A percentile compares a stretch with the other conserved stretches of the same genome.
Conservation (phyloP, 2,329 filamentous ascomycete species). For the Phaeoacremonium minimum region DNA sequence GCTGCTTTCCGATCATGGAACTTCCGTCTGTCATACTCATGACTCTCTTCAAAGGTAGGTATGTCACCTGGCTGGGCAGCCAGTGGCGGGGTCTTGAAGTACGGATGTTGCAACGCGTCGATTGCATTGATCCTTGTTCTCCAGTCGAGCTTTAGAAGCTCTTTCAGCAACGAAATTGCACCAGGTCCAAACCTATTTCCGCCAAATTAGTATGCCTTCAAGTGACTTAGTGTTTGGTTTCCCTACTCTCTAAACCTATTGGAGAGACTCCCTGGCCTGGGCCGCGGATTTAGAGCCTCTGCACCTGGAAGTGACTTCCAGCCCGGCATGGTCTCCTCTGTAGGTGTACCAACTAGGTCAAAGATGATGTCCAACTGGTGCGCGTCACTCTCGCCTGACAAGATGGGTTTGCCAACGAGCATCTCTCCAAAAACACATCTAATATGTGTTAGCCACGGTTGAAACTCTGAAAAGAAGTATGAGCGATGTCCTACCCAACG, state of each 20-base stretch:
- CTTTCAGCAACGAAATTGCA: constrained; percentile 74
- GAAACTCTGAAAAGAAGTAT: constrained; percentile 3
- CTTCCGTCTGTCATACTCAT: constrained; percentile 91
- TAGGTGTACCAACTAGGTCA: constrained; percentile 85
- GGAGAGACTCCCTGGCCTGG: constrained; percentile 60
- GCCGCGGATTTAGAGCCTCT: constrained; percentile 64
- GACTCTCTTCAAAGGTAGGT: constrained; percentile 89
- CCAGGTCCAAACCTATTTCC: constrained; percentile 55
- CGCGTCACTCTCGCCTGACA: constrained; percentile 81
- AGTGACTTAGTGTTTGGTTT: neutral
- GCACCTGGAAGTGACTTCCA: constrained; percentile 81
- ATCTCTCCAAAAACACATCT: constrained; percentile 99
- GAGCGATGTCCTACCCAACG: constrained; percentile 64
- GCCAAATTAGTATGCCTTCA: constrained; percentile 11
- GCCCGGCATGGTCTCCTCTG: constrained; percentile 86
- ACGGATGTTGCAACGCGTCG: constrained; percentile 87
- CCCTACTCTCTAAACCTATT: constrained; percentile 70
- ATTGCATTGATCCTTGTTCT: constrained; percentile 84
- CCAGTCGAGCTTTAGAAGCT: constrained; percentile 88
- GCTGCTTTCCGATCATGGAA: constrained; percentile 82
- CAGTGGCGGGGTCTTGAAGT: constrained; percentile 75
- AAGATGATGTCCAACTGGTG: constrained; percentile 94
- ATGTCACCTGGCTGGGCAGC: constrained; percentile 82
- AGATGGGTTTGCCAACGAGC: constrained; percentile 88
- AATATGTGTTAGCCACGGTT: constrained; percentile 7